Base-by-base conservation (phyloP, 1,139 yeast genomes). In the Debaryomyces udenii region DNA sequence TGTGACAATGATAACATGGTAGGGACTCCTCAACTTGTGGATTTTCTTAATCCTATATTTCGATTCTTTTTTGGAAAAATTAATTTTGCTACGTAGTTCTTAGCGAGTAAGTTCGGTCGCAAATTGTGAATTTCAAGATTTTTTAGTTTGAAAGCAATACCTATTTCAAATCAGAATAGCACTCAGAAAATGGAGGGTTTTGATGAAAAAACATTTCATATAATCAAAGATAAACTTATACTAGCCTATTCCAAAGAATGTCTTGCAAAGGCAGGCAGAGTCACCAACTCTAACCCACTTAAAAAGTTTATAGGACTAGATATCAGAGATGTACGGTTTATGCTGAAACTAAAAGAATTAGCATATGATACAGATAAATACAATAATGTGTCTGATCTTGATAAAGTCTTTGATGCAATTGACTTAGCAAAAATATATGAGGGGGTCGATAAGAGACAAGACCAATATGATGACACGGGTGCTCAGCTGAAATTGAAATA, bases 391-490 rank as follows among this genome's bases (percentile, higher is more conserved):
- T 17, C 27, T 1, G 46, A 44, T 35, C 42, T 56, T 14, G 64
- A 59, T 36, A 31, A 32, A 5, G 70, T 61, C 1, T 55, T 68
- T 3, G 71, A 65, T n/a, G 39, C 63, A 2, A 64, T 72, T 39
- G 76, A 72, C 43, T 54, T 73, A 42, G 65, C 58, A 3, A 48
- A 48, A 24, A 66, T 73, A 5, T 73, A 70, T 45, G 53, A 45
- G 7, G 68, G 70, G 3, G 74, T 68, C 1, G 77, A 70, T 16
- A 43, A 46, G 29, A 47, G 67, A 34, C 66, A 62, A 40, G 27
- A 35, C 2, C 52, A 55, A 29, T 36, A 41, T 10, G 23, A 36
- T 9, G 38, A 38, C 10, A 15, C 13, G 37, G 32, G 18, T 17
- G 36, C 18, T 6, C 32, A 24, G 6, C 38, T 47, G 27, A 31